Conservation (phyloP, 805 yeast genomes). For the Kuraishia ogatae region DNA sequence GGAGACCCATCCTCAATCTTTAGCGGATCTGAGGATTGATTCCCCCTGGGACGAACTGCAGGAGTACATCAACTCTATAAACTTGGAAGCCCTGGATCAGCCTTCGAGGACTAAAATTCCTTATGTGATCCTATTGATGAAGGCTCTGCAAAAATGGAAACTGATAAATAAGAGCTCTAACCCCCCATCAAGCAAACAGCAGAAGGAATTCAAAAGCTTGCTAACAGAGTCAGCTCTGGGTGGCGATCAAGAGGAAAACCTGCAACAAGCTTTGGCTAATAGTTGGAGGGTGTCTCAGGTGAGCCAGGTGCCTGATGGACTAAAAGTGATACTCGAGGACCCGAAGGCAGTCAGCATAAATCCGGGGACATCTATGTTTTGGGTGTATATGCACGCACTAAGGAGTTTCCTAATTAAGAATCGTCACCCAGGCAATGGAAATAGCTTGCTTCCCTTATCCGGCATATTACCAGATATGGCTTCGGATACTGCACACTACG, state of each 20-base stretch:
- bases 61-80: conserved; percentile 39
- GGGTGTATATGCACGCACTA: conserved; percentile 55
- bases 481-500: conserved; percentile 57
- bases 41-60: conserved; percentile 64
- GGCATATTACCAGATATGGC: conserved; percentile 88
- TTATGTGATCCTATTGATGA: conserved; percentile 50
- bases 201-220: conserved; percentile 27
- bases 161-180: conserved; percentile 8
- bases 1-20: conserved; percentile 61
- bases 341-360: conserved; percentile 14
- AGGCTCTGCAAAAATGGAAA: conserved; percentile 38
- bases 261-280: conserved; percentile 41
- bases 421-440: conserved; percentile 14
- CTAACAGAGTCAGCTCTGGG: conserved; percentile 28
- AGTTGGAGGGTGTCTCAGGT: conserved; percentile 33
- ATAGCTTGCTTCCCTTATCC: conserved; percentile 50
- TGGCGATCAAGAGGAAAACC: conserved; percentile 28
- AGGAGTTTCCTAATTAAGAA: conserved; percentile 30
- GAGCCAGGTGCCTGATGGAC: conserved; percentile 20
- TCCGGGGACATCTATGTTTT: conserved; percentile 33
- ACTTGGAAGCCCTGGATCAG: conserved; percentile 35
- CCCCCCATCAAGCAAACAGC: conserved; percentile 13
- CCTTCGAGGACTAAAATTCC: conserved; percentile 59
- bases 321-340: conserved; percentile 16
- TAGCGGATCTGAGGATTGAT: conserved; percentile 61